A percentile compares a stretch with the other conserved stretches of the same genome.
phyloP scores from a whole-genome alignment of 2,329 filamentous ascomycete species.

The Phoma sp. region DNA sequence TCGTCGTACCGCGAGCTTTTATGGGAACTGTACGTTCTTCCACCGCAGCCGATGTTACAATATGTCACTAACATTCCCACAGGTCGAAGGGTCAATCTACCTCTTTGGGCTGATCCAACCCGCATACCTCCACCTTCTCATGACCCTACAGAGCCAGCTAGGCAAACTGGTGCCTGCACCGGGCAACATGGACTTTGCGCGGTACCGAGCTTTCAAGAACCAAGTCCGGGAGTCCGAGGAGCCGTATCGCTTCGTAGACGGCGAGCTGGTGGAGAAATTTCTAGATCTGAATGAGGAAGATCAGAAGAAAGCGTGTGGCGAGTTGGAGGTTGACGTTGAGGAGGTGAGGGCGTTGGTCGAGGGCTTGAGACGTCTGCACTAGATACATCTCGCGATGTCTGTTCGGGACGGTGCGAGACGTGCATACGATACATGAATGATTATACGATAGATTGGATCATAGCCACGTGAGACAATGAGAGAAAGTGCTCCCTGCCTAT shows the following conservation, averaged over 20 bases:
- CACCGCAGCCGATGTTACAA: neutral
- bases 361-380: constrained; percentile 58
- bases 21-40: constrained; percentile 76
- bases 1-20: constrained; percentile 83
- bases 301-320: constrained; percentile 61
- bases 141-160: constrained; percentile 78
- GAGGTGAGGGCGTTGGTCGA: constrained; percentile 66
- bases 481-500: neutral
- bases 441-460: neutral
- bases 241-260: constrained; percentile 88
- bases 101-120: constrained; percentile 82
- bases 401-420: neutral
- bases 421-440: neutral
- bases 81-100: constrained; percentile 92
- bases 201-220: constrained; percentile 83
- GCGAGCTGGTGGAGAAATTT: constrained; percentile 87
- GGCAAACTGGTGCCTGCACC: constrained; percentile 70
- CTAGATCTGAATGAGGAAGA: constrained; percentile 69
- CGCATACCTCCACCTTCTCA: constrained; percentile 76
- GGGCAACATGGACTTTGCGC: constrained; percentile 76
- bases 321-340: constrained; percentile 63
- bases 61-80: constrained; percentile 18
- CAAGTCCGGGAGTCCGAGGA: constrained; percentile 72
- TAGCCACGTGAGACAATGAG: neutral
- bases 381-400: neutral